Conservation (phyloP, 805 yeast genomes). For the Myxozyma vanderwaltii region DNA sequence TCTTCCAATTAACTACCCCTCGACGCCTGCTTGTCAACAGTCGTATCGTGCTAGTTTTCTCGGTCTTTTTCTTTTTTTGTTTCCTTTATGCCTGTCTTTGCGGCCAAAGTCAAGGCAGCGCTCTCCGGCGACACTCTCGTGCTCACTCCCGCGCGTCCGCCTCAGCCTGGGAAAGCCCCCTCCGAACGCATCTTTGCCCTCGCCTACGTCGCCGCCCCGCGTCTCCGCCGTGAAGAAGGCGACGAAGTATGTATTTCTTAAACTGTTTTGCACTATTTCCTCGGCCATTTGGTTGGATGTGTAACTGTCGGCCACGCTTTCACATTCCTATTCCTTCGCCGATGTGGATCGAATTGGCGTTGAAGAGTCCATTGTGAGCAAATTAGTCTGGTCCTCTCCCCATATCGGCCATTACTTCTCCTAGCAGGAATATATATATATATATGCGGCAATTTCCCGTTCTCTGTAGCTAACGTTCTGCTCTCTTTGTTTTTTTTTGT, state of each 20-base stretch:
- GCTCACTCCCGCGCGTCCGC: slow-evolving; percentile 50
- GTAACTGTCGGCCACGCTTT: neutral
- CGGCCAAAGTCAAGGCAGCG: slow-evolving; percentile 70
- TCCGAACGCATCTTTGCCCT: slow-evolving; percentile 64
- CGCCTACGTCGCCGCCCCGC: slow-evolving; percentile 64
- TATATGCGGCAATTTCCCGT: neutral
- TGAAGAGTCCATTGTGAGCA: slow-evolving; percentile 19
- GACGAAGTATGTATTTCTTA: slow-evolving; percentile 34
- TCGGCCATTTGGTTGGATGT: neutral
- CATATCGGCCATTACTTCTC: neutral
- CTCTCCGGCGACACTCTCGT: slow-evolving; percentile 71
- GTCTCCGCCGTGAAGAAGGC: slow-evolving; percentile 42
- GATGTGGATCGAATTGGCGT: neutral
- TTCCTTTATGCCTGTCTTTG: slow-evolving; percentile 12
- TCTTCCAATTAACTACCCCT: neutral
- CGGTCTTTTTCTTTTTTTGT: neutral
- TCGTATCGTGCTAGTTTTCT: neutral
- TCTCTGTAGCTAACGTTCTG: neutral
- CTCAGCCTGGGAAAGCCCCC: slow-evolving; percentile 41
- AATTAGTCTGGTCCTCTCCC: slow-evolving; percentile 10
- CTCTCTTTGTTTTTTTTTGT: neutral
- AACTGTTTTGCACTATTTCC: neutral
- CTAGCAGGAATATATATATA: neutral
- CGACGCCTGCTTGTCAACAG: no score
- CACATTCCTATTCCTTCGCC: neutral